Conservation (phyloP, 306 rosid genomes). For the Trifolium subterraneum region DNA sequence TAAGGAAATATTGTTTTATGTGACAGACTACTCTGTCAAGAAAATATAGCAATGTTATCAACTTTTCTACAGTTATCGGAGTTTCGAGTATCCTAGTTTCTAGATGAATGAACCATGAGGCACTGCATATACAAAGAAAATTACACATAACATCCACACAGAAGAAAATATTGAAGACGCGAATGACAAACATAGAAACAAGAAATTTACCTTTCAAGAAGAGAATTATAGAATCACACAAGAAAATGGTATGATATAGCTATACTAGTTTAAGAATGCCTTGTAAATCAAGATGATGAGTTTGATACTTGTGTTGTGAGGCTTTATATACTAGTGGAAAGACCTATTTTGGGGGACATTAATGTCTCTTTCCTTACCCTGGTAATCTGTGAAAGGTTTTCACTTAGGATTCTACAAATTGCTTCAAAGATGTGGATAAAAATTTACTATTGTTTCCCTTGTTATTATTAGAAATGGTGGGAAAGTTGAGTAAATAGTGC, state of each 20-base stretch:
- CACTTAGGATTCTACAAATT: constrained; percentile 46
- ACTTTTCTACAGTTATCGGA: constrained; percentile 15
- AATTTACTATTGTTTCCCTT: constrained; percentile 20
- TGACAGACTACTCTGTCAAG: constrained; percentile 34
- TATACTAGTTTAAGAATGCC: constrained; percentile 26
- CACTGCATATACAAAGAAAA: constrained; percentile 32
- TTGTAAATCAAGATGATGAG: constrained; percentile 54
- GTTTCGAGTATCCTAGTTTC: constrained; percentile 28
- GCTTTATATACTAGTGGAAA: constrained; percentile 65
- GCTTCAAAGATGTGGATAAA: constrained; percentile 37
- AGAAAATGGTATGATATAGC: constrained; percentile 38
- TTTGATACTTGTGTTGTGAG: constrained; percentile 48
- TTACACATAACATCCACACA: constrained; percentile 12
- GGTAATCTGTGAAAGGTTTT: constrained; percentile 46
- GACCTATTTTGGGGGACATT: constrained; percentile 52
- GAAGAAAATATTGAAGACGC: constrained; percentile 21
- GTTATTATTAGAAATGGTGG: constrained; percentile 44
- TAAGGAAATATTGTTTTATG: constrained; percentile 13
- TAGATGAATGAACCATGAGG: constrained; percentile 20
- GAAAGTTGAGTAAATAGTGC: constrained; percentile 48
- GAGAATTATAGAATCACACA: constrained; percentile 24
- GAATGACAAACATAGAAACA: constrained; percentile 33
- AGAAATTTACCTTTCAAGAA: constrained; percentile 54
- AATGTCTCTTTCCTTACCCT: constrained; percentile 54
- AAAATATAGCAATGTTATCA: constrained; percentile 29